Base-by-base conservation (phyloP, 2,329 filamentous ascomycete species). In the Sclerotinia sclerotiorum region DNA sequence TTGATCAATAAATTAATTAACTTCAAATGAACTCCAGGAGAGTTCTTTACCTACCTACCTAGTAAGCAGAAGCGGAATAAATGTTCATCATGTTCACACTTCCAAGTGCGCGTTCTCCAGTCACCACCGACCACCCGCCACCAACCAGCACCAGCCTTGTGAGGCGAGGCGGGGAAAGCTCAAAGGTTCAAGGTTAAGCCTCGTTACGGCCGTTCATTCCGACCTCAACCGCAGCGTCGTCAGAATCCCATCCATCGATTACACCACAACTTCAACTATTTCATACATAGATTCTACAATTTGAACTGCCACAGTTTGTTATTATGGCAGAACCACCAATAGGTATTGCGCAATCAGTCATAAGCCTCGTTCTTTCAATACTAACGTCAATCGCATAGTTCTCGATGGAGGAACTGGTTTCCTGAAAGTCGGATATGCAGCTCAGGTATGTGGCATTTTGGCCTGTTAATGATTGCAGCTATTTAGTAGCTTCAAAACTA, bases 321-420 rank as follows among this genome's bases (percentile, higher is more conserved):
- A 75, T 69, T 67, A 78, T 78, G 76, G 76, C 76, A 60, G 76
- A 79, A 71, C 72, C 77, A 72, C 77, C 77, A 71, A 79, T 79
- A 73, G 77, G 77, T 78, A 77, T 15, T 57, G 11, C 29, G 35
- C 39, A 62, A 44, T 39, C 39, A 7, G 13, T 52, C 49, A 3
- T 27, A 21, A 3, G 21, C 52, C 24, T 24, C 29, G n/a, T 24
- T 48, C 39, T 27, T 24, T 10, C 35, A 48, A 46, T 71, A 67
- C 73, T 77, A 68, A 77, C 62, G 32, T 57, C 54, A 70, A 68
- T 67, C 27, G 42, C 65, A 65, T 79, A 98, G 95, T 99, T 80
- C 94, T 99, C 87, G 95, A 99, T 86, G 95, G 95, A 87, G 95
- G 95, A 82, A 99, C 95, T 79, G 95, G 95, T 82, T 99, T 99